phyloP scores from a whole-genome alignment of 768 basidiomycete species.

The Phaffia australis region DNA sequence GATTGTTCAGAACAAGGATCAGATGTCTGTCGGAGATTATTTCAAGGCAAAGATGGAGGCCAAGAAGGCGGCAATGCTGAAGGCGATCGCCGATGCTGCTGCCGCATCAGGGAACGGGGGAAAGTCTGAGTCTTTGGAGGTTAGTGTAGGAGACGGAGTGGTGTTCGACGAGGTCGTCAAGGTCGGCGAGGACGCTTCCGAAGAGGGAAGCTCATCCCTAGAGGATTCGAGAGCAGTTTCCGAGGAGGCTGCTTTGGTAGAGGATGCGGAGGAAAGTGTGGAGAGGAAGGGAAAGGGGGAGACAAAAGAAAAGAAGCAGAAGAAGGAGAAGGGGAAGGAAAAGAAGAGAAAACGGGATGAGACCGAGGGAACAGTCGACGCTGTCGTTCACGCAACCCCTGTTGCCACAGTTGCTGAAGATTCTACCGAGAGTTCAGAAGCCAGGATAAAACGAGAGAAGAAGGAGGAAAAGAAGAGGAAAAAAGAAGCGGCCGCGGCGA shows the following conservation, averaged over 20 bases:
- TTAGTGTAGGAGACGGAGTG: slow-evolving; percentile 4
- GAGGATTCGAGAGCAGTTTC: neutral
- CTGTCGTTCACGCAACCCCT: neutral
- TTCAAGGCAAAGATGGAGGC: slow-evolving; percentile 26
- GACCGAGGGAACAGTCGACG: neutral
- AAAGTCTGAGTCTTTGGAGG: slow-evolving; percentile 10
- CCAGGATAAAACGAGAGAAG: slow-evolving; percentile 9
- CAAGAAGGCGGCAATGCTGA: slow-evolving; percentile 22
- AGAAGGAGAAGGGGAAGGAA: slow-evolving; percentile 17
- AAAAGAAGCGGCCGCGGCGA: slow-evolving; percentile 24
- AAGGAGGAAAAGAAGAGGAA: slow-evolving; percentile 6
- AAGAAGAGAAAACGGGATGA: slow-evolving; percentile 8
- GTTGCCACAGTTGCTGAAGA: neutral
- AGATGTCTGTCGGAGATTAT: slow-evolving; percentile 19
- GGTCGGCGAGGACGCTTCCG: neutral
- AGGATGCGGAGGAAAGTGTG: neutral
- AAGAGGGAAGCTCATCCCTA: neutral
- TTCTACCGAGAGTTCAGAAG: slow-evolving; percentile 8
- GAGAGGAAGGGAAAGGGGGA: neutral
- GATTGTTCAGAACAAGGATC: slow-evolving; percentile 11
- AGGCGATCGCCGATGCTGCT: neutral
- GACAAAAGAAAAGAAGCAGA: neutral
- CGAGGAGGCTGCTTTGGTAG: neutral
- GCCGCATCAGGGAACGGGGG: neutral
- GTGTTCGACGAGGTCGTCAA: neutral